Evolutionary conservation across 805 yeast genomes (phyloP).

Genomic region (Saturnispora bothae): DNA sequence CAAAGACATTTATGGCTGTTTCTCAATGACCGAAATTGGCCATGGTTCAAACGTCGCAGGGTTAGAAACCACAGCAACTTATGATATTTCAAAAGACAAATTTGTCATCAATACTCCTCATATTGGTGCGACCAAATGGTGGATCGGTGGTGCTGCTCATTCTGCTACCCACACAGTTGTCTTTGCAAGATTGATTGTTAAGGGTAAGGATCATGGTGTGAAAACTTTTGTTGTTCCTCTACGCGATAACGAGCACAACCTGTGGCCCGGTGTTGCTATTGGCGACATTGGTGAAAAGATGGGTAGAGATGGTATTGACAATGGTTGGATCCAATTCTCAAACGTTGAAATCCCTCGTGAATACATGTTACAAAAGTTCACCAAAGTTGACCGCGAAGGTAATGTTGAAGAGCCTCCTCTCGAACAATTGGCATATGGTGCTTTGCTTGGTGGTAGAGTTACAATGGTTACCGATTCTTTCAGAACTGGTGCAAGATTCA

Average conservation of each 20-base stretch:
- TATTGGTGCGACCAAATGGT: conserved; percentile 92
- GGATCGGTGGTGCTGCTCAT: conserved; percentile 98
- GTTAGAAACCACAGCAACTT: conserved; percentile 85
- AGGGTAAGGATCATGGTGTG: conserved; percentile 84
- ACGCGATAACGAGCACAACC: conserved; percentile 61
- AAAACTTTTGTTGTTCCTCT: conserved; percentile 87
- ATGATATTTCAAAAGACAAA: conserved; percentile 50
- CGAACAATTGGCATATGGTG: conserved; percentile 83
- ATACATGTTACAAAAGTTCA: conserved; percentile 72
- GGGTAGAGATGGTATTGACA: conserved; percentile 94
- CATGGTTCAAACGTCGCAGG: conserved; percentile 95
- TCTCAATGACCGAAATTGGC: conserved; percentile 87
- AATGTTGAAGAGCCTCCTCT: conserved; percentile 70
- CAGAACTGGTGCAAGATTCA: conserved; percentile 66
- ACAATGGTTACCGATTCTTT: conserved; percentile 81
- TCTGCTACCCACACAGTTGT: conserved; percentile 82
- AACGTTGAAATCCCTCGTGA: conserved; percentile 76
- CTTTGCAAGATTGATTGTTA: conserved; percentile 73
- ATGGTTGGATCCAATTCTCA: conserved; percentile 92
- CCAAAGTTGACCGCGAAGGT: conserved; percentile 58
- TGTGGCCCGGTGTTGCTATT: conserved; percentile 69
- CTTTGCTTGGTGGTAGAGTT: conserved; percentile 81
- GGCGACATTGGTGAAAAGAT: conserved; percentile 94
- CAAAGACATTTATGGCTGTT: conserved; percentile 71
- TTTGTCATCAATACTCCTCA: conserved; percentile 80